These are phyloP conservation scores for Saccharomyces mikatae DNA, from an alignment of 805 yeast genomes.

Conservation along the genomic window DNA sequence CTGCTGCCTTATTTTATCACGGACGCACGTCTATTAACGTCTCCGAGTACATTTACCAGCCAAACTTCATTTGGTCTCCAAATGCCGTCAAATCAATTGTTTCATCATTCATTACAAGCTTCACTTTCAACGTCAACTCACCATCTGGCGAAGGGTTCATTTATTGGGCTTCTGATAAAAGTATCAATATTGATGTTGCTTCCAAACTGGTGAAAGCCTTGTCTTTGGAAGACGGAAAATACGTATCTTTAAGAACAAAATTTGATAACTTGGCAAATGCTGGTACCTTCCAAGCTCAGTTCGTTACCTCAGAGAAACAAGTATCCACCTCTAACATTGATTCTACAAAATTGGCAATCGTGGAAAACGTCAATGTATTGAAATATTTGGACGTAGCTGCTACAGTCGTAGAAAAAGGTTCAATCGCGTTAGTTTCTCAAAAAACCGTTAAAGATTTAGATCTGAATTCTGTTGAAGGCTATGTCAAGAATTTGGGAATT, in stretches of 20 bases:
- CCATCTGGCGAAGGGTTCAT: conserved; percentile 31
- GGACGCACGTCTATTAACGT: conserved; percentile 33
- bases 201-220: conserved; percentile 60
- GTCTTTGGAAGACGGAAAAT: conserved; percentile 50
- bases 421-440: conserved; percentile 38
- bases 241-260: conserved; percentile 50
- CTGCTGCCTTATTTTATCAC: conserved; percentile 57
- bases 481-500: conserved; percentile 40
- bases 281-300: conserved; percentile 67
- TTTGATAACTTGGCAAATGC: conserved; percentile 68
- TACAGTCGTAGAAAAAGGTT: conserved; percentile 48
- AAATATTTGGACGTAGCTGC: conserved; percentile 53
- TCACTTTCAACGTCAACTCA: conserved; percentile 13
- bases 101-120: conserved; percentile 31
- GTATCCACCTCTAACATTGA: conserved; percentile 35
- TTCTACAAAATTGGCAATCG: conserved; percentile 53
- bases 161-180: conserved; percentile 65
- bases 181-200: conserved; percentile 47
- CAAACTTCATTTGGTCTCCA: conserved; percentile 50
- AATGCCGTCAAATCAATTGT: conserved; percentile 44
- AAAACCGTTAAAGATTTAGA: conserved; percentile 23
- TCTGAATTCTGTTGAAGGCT: conserved; percentile 34
- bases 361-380: conserved; percentile 53
- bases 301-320: conserved; percentile 32
- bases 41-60: conserved; percentile 45